phyloP scores from a whole-genome alignment of 805 yeast species.

The Metschnikowia amazonensis region DNA sequence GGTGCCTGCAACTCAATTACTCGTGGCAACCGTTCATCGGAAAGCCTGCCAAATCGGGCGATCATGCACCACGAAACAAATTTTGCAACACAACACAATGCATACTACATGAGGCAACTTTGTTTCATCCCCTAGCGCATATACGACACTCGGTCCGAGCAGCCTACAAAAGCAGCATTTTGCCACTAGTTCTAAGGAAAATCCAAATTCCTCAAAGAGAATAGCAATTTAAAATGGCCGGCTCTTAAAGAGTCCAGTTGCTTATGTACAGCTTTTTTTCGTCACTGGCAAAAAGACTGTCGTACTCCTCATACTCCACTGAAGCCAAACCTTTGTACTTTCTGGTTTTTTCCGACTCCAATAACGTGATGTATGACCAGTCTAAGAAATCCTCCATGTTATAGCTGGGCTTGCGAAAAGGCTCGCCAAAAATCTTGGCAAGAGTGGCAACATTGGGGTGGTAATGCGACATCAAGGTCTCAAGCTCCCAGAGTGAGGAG shows the following conservation, averaged over 20 bases:
- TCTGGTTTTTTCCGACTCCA: slow-evolving; percentile 62
- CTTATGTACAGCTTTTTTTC: slow-evolving; percentile 16
- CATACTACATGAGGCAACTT: not conserved
- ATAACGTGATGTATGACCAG: slow-evolving; percentile 71
- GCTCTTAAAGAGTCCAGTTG: slow-evolving; percentile 15
- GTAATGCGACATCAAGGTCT: slow-evolving; percentile 74
- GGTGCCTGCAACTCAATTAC: not conserved
- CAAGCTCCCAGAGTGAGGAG: slow-evolving; percentile 91
- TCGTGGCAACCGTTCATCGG: not conserved
- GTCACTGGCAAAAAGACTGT: slow-evolving; percentile 27
- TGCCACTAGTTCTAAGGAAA: too few relatives aligned
- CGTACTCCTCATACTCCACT: slow-evolving; percentile 64
- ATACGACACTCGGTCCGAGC: not conserved
- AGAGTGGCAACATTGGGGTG: slow-evolving; percentile 94
- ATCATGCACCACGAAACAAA: not conserved
- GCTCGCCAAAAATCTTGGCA: slow-evolving; percentile 84
- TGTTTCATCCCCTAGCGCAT: not conserved
- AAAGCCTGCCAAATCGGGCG: not conserved
- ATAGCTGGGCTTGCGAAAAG: slow-evolving; percentile 81
- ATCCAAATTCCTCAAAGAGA: too few relatives aligned
- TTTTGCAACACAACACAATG: not conserved
- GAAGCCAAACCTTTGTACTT: slow-evolving; percentile 70
- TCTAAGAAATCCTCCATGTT: slow-evolving; percentile 92
- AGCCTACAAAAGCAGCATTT: not conserved
- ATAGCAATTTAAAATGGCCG: not conserved